Evolutionary conservation across 2,329 filamentous ascomycete species (phyloP).

Genomic region (Hypoxylon sp.): DNA sequence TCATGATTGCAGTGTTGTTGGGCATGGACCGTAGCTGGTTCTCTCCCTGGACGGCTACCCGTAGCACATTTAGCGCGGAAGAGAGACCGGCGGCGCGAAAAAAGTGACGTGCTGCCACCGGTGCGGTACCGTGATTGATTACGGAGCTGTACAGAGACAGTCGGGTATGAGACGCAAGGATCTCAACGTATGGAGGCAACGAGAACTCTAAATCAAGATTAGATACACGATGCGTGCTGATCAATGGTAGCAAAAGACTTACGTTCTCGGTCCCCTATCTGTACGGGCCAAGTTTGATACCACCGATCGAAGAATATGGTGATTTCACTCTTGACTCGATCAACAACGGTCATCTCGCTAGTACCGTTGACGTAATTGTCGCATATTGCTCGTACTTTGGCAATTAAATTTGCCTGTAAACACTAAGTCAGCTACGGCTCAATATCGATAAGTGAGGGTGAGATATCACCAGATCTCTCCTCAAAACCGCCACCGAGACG

Average conservation of each 20-base stretch:
- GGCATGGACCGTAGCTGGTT: conserved; percentile 78
- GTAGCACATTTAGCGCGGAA: conserved; percentile 79
- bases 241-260: conserved; percentile 36
- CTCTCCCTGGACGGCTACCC: conserved; percentile 79
- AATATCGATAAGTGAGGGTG: background rate
- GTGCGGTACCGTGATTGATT: conserved; percentile 79
- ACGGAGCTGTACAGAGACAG: conserved; percentile 80
- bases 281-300: conserved; percentile 62
- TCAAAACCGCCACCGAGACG: conserved; percentile 76
- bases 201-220: conserved; percentile 57
- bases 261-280: conserved; percentile 61
- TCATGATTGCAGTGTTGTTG: conserved; percentile 83
- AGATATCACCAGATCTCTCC: conserved; percentile 70
- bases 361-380: conserved; percentile 64
- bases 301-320: conserved; percentile 51
- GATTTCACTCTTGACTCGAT: conserved; percentile 54
- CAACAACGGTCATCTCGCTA: conserved; percentile 65
- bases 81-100: conserved; percentile 79
- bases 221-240: conserved; percentile 26
- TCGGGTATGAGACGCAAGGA: conserved; percentile 77
- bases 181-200: conserved; percentile 79
- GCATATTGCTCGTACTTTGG: conserved; percentile 68
- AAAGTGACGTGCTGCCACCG: conserved; percentile 76
- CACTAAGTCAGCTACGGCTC: conserved; percentile 7
- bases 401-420: conserved; percentile 65